These are phyloP conservation scores for Calonectria honghensis DNA, from an alignment of 2,329 filamentous ascomycete species.

Conservation along the genomic window DNA sequence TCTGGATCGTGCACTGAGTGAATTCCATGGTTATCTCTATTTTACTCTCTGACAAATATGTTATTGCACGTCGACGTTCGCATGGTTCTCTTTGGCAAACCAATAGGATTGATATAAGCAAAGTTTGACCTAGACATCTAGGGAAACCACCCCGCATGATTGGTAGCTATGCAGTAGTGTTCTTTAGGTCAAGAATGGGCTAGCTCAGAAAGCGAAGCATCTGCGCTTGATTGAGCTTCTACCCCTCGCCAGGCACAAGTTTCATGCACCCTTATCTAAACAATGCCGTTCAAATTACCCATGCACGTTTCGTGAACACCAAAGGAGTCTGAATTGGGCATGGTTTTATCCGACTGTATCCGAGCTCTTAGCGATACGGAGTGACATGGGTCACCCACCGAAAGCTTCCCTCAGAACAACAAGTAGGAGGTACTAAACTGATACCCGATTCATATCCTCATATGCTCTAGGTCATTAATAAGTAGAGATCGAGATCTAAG, in stretches of 20 bases:
- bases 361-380: too few relatives aligned
- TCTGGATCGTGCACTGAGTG: too few relatives aligned
- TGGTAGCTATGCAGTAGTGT: too few relatives aligned
- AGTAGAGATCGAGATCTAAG: conserved; percentile 8
- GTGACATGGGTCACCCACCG: background rate
- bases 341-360: background rate
- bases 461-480: background rate
- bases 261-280: background rate
- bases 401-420: background rate
- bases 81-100: too few relatives aligned
- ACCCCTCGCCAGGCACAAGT: background rate
- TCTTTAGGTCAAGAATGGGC: background rate
- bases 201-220: background rate
- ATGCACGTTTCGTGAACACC: background rate
- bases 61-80: too few relatives aligned
- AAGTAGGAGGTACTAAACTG: background rate
- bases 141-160: too few relatives aligned
- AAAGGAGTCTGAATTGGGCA: background rate
- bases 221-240: background rate
- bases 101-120: too few relatives aligned
- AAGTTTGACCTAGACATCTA: too few relatives aligned
- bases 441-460: background rate
- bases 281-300: background rate
- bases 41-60: too few relatives aligned
- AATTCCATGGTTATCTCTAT: too few relatives aligned